These are phyloP conservation scores for Candida morakotiae DNA, from an alignment of 805 yeast genomes.

Conservation along the genomic window DNA sequence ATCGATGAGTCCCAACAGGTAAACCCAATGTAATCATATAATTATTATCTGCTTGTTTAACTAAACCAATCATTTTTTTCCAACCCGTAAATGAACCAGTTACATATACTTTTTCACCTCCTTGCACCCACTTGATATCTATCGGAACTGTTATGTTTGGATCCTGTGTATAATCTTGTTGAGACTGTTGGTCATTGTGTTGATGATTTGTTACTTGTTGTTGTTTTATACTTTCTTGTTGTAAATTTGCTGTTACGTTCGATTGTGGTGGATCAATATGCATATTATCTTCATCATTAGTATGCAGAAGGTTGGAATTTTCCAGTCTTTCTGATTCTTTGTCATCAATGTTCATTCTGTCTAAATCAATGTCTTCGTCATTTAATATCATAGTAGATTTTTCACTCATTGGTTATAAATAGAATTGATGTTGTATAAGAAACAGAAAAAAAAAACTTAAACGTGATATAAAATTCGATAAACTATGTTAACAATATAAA, in stretches of 20 bases:
- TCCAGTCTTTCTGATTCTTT: conserved; percentile 11
- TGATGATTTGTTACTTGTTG: too few species aligned
- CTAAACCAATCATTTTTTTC: conserved; percentile 94
- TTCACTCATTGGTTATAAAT: conserved; percentile 39
- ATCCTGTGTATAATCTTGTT: conserved; percentile 15
- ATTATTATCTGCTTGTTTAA: conserved; percentile 47
- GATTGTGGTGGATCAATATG: conserved; percentile 15
- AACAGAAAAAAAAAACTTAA: too few species aligned
- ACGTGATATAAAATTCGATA: too few species aligned
- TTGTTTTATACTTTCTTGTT: conserved; percentile 10
- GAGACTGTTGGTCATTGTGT: conserved; percentile 10
- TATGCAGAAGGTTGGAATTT: not conserved
- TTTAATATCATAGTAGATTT: conserved; percentile 70
- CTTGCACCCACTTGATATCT: conserved; percentile 89
- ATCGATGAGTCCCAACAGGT: conserved; percentile 89
- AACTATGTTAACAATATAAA: conserved; percentile 7
- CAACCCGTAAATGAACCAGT: conserved; percentile 98
- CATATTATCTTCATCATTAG: conserved; percentile 13
- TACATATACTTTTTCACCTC: conserved; percentile 93
- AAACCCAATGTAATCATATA: conserved; percentile 69
- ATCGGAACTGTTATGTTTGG: conserved; percentile 43
- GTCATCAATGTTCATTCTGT: conserved; percentile 42
- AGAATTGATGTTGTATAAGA: not conserved
- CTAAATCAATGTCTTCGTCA: conserved; percentile 56
- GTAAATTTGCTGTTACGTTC: conserved; percentile 13